phyloP scores from a whole-genome alignment of 2,329 filamentous ascomycete species.

The Penicillium psychrosexuale region DNA sequence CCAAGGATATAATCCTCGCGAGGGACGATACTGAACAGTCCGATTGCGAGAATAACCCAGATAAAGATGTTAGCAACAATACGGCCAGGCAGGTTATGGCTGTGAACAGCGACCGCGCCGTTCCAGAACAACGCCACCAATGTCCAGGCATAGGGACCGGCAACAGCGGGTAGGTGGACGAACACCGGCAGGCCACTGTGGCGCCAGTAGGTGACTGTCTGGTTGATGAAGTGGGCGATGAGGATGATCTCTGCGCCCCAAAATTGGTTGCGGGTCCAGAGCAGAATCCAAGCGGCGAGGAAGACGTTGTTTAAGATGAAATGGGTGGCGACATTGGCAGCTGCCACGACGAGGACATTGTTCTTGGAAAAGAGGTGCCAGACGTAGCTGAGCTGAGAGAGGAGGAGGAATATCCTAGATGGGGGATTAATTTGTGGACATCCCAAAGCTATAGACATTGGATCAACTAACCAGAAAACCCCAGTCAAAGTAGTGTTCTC shows the following conservation, averaged over 20 bases:
- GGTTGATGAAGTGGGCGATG: conserved; percentile 77
- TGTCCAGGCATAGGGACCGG: conserved; percentile 79
- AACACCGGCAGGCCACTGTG: conserved; percentile 68
- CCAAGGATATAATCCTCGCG: conserved; percentile 78
- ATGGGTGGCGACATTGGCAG: conserved; percentile 75
- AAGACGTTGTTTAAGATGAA: conserved; percentile 85
- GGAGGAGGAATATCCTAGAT: conserved; percentile 65
- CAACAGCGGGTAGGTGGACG: conserved; percentile 72
- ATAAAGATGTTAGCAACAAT: conserved; percentile 85
- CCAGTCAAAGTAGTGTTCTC: conserved; percentile 62
- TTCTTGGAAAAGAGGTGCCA: conserved; percentile 71
- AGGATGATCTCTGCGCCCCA: conserved; percentile 72
- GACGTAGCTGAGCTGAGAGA: conserved; percentile 73
- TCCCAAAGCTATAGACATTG: background rate
- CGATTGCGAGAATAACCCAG: conserved; percentile 76
- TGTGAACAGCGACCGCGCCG: conserved; percentile 75
- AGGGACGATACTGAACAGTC: conserved; percentile 68
- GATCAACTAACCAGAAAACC: conserved; percentile 68
- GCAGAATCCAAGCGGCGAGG: conserved; percentile 75
- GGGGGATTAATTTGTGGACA: background rate
- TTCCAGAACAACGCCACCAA: conserved; percentile 87
- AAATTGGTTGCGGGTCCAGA: conserved; percentile 76
- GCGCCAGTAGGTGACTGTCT: conserved; percentile 75
- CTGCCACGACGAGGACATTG: conserved; percentile 60
- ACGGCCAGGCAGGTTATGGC: conserved; percentile 64